These are phyloP conservation scores for Paraglomus occultum DNA, from an alignment of 192 early-diverging fungal species.

Conservation along the genomic window DNA sequence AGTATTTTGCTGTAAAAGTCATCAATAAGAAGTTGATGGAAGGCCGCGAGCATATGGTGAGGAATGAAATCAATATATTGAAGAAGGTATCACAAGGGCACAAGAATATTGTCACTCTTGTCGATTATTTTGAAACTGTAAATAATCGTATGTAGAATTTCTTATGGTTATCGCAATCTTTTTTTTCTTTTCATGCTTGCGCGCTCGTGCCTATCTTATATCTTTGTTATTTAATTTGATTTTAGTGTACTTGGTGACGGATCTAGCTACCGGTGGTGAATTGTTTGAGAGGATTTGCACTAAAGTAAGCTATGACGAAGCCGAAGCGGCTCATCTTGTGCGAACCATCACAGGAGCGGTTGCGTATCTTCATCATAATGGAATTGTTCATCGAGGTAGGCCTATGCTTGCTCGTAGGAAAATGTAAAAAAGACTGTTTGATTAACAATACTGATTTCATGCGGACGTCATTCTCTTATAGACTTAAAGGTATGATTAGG, in stretches of 20 bases:
- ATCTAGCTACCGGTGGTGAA: slow-evolving; percentile 85
- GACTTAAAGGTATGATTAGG: neutral
- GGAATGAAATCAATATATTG: slow-evolving; percentile 74
- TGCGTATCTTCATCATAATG: slow-evolving; percentile 78
- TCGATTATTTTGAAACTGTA: slow-evolving; percentile 80
- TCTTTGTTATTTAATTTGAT: slow-evolving; percentile 1
- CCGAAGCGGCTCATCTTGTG: slow-evolving; percentile 78
- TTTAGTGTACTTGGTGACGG: slow-evolving; percentile 75
- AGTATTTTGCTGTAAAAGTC: slow-evolving; percentile 76
- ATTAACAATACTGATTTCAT: too few relatives aligned
- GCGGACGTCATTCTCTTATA: slow-evolving; percentile 11
- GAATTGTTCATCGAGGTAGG: slow-evolving; percentile 81
- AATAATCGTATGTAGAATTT: slow-evolving; percentile 55
- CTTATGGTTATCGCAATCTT: neutral
- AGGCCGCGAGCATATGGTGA: slow-evolving; percentile 64
- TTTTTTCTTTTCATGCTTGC: slow-evolving; percentile 5
- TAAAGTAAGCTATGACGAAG: slow-evolving; percentile 70
- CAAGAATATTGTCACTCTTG: slow-evolving; percentile 67
- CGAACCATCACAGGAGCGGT: slow-evolving; percentile 76
- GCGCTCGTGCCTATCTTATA: slow-evolving; percentile 15
- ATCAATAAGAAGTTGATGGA: slow-evolving; percentile 76
- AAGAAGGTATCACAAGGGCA: slow-evolving; percentile 66
- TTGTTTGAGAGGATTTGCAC: slow-evolving; percentile 84
- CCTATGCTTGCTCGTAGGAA: too few relatives aligned
- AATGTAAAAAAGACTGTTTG: too few relatives aligned